Evolutionary conservation across 176 grass and related monocot genomes (phyloP).

Genomic region (Juncus effusus): DNA sequence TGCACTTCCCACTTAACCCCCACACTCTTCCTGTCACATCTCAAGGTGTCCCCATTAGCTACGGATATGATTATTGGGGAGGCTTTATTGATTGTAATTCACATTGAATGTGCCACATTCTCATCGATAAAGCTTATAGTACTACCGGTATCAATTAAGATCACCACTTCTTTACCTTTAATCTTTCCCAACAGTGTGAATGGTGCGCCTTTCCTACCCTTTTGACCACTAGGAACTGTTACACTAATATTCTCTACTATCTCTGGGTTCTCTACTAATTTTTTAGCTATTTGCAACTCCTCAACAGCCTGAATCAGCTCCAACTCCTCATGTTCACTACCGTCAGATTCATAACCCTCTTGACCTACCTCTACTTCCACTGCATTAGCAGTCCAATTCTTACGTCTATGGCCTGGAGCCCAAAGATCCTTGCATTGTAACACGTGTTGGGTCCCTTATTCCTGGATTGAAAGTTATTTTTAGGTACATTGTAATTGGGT

Average conservation of each 20-base stretch:
- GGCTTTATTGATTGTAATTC: not conserved
- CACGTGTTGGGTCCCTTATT: too few relatives aligned
- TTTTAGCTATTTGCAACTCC: not conserved
- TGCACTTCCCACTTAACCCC: constrained; percentile 2
- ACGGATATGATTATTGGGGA: not conserved
- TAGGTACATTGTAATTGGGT: too few relatives aligned
- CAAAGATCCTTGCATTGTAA: too few relatives aligned
- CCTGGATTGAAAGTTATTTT: too few relatives aligned
- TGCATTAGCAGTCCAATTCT: too few relatives aligned
- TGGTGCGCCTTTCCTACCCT: not conserved
- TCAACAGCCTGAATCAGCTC: too few relatives aligned
- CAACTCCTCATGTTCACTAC: too few relatives aligned
- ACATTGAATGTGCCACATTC: not conserved
- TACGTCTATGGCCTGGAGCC: too few relatives aligned
- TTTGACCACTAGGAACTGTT: not conserved
- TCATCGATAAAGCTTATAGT: not conserved
- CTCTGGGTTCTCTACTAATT: not conserved
- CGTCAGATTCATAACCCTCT: too few relatives aligned
- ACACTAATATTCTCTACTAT: not conserved
- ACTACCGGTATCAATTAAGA: not conserved
- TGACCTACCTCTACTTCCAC: too few relatives aligned
- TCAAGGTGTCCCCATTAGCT: not conserved
- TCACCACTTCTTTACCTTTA: not conserved
- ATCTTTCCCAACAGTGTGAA: not conserved
- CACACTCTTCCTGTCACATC: not conserved